Conservation (phyloP, 2,329 filamentous ascomycete species). For the Xylariaceae sp. region DNA sequence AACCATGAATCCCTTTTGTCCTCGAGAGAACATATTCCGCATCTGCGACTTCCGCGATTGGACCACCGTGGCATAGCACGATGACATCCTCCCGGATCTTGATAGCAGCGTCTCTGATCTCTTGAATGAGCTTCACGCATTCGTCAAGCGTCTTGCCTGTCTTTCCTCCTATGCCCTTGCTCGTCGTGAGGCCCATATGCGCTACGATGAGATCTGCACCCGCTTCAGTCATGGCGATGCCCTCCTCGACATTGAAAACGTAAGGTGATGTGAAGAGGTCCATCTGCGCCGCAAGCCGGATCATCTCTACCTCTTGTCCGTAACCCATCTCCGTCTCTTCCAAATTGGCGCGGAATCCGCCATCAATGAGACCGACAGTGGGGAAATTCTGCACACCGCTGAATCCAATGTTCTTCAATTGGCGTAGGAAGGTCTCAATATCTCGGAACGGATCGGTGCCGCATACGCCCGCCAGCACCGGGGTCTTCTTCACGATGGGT, state of each 20-base stretch:
- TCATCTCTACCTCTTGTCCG: conserved; percentile 62
- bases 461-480: conserved; percentile 68
- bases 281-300: conserved; percentile 54
- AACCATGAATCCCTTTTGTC: conserved; percentile 64
- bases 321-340: conserved; percentile 72
- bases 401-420: conserved; percentile 61
- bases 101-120: conserved; percentile 58
- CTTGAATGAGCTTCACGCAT: conserved; percentile 58
- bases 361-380: conserved; percentile 68
- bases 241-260: conserved; percentile 62
- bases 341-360: conserved; percentile 60
- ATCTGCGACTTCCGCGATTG: conserved; percentile 61
- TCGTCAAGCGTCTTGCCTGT: conserved; percentile 61
- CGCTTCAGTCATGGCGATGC: conserved; percentile 56
- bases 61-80: conserved; percentile 67
- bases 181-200: conserved; percentile 65
- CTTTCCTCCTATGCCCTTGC: conserved; percentile 60
- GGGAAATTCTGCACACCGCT: conserved; percentile 71
- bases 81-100: conserved; percentile 56
- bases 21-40: conserved; percentile 58
- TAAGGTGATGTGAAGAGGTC: conserved; percentile 67
- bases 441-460: conserved; percentile 65
- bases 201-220: conserved; percentile 66
- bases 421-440: conserved; percentile 55
- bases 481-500: conserved; percentile 58